Base-by-base conservation (phyloP, 352 stramenopile genomes). In the Elongisporangium prolatum region DNA sequence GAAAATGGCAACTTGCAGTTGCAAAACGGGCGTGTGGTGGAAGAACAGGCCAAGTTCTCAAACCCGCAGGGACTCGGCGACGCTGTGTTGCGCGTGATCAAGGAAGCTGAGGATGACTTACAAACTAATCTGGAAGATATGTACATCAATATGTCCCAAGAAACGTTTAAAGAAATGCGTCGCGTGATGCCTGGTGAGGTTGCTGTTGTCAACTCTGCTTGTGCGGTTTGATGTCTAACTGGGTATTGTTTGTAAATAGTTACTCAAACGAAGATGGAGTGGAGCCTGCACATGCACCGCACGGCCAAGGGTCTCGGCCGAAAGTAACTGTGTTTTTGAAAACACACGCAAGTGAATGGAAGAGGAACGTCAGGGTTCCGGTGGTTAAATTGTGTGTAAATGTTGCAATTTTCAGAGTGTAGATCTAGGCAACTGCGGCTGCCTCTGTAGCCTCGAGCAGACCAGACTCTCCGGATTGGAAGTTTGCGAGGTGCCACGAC, bases 1-100 rank as follows among this genome's bases (percentile, higher is more conserved):
- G 94, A 98, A 77, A 97, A 98, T 71, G 94, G 93, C 28, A 98
- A 98, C 64, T 71, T 98, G 50, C 92, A 98, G 75, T 64, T 98
- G 47, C 83, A 96, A 61, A 92, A 74, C 52, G 68, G 74, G 57
- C 97, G 96, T 62, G 54, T 70, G 3, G 60, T 96, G 22, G 74
- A 83, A 16, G 70, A 89, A 21, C 74, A 78, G 38, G 64, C 93
- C 14, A 59, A 64, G 11, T 80, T 80, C 18, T 56, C 75, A 11
- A 57, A 68, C 17, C 25, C 72, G 14, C 70, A 70, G 7, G 76
- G 67, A 8, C 57, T 96, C 21, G 84, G 74, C 52, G 77, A 90
- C 20, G 80, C 85, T 25, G 59, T 96, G 25, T 57, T 92, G 24
- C 59, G 72, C n/a, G 68, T 84, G 21, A 89, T 96, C 70, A 87